Percentiles rank a stretch among this genome's conserved stretches.
These are phyloP conservation scores for Pharus latifolius DNA, from an alignment of 176 grass and related monocot genomes.

Conservation along the genomic window DNA sequence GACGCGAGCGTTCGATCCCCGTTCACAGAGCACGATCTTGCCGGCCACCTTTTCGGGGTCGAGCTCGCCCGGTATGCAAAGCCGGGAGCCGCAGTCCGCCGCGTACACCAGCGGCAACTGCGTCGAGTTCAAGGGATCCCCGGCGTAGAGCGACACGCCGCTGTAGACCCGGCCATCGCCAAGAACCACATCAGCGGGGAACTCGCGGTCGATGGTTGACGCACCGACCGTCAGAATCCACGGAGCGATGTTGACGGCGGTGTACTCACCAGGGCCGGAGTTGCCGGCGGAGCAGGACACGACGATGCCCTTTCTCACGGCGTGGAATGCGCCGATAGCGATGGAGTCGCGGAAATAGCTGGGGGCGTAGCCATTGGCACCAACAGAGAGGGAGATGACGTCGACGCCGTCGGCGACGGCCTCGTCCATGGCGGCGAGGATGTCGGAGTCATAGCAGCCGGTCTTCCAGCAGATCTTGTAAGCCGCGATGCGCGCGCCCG, in stretches of 20 bases:
- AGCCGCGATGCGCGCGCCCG: constrained; percentile 50
- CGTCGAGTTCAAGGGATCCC: constrained; percentile 26
- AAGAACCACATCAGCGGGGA: constrained; percentile 53
- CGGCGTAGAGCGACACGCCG: constrained; percentile 63
- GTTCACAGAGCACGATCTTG: constrained; percentile 73
- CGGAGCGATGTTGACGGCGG: constrained; percentile 60
- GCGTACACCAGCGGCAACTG: constrained; percentile 45
- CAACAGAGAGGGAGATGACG: constrained; percentile 77
- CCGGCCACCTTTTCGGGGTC: constrained; percentile 47
- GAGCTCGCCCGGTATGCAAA: constrained; percentile 25
- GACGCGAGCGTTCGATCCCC: constrained; percentile 52
- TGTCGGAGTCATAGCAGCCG: constrained; percentile 79
- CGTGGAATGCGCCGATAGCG: constrained; percentile 70
- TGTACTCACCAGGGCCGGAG: constrained; percentile 52
- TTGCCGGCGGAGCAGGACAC: constrained; percentile 80
- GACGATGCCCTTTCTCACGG: constrained; percentile 46
- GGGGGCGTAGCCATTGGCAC: constrained; percentile 32
- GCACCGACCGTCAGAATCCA: constrained; percentile 83
- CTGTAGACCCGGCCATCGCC: constrained; percentile 41
- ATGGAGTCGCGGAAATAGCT: constrained; percentile 49
- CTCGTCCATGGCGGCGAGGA: constrained; percentile 73
- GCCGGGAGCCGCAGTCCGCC: constrained; percentile 48
- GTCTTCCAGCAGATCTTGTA: constrained; percentile 88
- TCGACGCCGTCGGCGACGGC: constrained; percentile 63
- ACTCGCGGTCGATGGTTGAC: constrained; percentile 67